Evolutionary conservation across 1,139 yeast genomes (phyloP), one percentile per base, ranked within the genome.

Genomic region (Protomyces inouyei): DNA sequence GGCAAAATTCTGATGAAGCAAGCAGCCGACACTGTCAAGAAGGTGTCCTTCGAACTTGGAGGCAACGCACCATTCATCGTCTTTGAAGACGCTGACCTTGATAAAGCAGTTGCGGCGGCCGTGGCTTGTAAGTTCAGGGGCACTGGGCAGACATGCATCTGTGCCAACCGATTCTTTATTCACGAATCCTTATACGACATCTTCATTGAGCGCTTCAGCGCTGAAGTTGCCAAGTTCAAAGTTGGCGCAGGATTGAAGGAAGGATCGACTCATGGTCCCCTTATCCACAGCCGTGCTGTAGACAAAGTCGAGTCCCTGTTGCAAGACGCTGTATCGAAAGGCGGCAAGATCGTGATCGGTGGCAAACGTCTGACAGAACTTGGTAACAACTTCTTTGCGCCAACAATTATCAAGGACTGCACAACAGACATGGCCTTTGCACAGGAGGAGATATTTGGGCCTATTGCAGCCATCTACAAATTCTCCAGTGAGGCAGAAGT

Each of bases 61-160:
- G 98, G 97, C 52, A 92, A 91, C 74, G 96, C 97, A 2, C 97
- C 97, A 16, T 86, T 90, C 70, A 86, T 92, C 68, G 91, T 90
- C 12, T 90, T 90, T 76, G 87, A 85, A 36, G 97, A 91, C 73
- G 93, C 90, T 5, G 86, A 88, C 71, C 69, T 91, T 43, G 92
- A 87, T 67, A 78, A 79, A 61, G 96, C 97, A 1, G 92, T 89
- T 23, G 82, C 82, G 3, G 80, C 82, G 69, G 79, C 82, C 5
- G 73, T 79, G 38, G 75, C 80, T 52, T 76, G 80, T 69, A 80
- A 80, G 70, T 68, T 68, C 82, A 83, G 25, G 80, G 79, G 71
- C 78, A 77, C 40, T 78, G 79, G 14, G 73, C 85, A 68, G 84
- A 83, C 48, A 81, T 86, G 95, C 76, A 87, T 88, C 45, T 87